These are phyloP conservation scores for Gracilaria gracilis DNA, from an alignment of 23 red algal genomes.

Conservation along the genomic window DNA sequence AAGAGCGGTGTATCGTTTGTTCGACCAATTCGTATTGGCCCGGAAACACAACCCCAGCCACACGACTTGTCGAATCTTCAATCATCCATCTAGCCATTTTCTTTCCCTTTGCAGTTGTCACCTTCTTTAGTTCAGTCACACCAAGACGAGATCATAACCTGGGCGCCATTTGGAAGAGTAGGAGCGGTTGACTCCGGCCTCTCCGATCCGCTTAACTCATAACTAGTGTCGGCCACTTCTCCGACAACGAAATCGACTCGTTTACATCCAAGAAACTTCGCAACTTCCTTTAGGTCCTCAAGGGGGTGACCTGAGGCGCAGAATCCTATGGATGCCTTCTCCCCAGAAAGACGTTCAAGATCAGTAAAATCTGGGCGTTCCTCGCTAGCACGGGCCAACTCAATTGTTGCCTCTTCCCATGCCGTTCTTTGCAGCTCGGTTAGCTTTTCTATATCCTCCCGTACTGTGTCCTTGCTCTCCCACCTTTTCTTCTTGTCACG, in stretches of 20 bases:
- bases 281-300: slow-evolving; percentile 25
- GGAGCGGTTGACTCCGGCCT: not conserved
- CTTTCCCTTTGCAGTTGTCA: slow-evolving; percentile 64
- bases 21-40: slow-evolving; percentile 48
- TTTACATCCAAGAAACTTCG: slow-evolving; percentile 44
- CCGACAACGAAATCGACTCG: slow-evolving; percentile 53
- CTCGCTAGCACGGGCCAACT: slow-evolving; percentile 11
- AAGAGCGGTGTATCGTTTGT: not conserved
- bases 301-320: slow-evolving; percentile 81
- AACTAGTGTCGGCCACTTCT: slow-evolving; percentile 26
- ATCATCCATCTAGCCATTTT: slow-evolving; percentile 65
- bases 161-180: slow-evolving; percentile 27
- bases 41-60: slow-evolving; percentile 62
- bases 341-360: slow-evolving; percentile 51
- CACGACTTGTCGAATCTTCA: slow-evolving; percentile 46
- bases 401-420: slow-evolving; percentile 68
- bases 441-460: slow-evolving; percentile 35
- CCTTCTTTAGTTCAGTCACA: slow-evolving; percentile 43
- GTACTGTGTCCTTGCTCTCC: slow-evolving; percentile 29
- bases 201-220: not conserved
- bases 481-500: slow-evolving; percentile 57
- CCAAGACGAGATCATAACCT: slow-evolving; percentile 54
- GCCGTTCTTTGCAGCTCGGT: slow-evolving; percentile 22
- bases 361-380: slow-evolving; percentile 54
- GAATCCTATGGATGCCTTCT: slow-evolving; percentile 77